Conservation (phyloP, 2,329 filamentous ascomycete genomes). For the Phoma sp. region DNA sequence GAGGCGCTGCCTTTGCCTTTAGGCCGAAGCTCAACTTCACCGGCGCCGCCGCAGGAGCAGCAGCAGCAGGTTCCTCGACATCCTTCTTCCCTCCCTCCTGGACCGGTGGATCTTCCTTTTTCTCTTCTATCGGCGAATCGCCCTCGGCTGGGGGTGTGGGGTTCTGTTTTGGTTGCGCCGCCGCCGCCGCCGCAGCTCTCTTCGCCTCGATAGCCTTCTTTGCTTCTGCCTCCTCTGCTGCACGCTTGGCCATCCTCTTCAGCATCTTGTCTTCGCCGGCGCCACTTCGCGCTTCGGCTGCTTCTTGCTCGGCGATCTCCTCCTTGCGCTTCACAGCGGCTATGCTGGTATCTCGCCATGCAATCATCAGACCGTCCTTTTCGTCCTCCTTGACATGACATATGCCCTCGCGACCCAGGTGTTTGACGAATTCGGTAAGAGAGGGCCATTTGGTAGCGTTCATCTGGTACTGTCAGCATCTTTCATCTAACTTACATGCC, state of each 20-base stretch:
- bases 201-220: constrained; percentile 48
- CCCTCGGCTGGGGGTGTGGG: constrained; percentile 37
- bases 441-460: constrained; percentile 89
- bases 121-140: constrained; percentile 30
- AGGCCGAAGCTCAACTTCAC: constrained; percentile 44
- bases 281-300: constrained; percentile 88
- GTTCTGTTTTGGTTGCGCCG: constrained; percentile 46
- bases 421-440: constrained; percentile 87
- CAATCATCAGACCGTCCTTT: constrained; percentile 82
- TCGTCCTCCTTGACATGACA: constrained; percentile 85
- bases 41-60: constrained; percentile 32
- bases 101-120: constrained; percentile 61
- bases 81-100: constrained; percentile 72
- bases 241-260: constrained; percentile 80
- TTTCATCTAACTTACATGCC: no score
- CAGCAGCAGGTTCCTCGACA: constrained; percentile 45
- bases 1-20: constrained; percentile 35
- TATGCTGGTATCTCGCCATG: constrained; percentile 90
- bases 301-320: constrained; percentile 80
- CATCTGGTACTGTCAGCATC: constrained; percentile 57
- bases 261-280: constrained; percentile 85
- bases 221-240: constrained; percentile 62
- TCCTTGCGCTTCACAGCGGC: constrained; percentile 83
- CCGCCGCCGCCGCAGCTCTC: constrained; percentile 52
- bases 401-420: constrained; percentile 83